phyloP scores from a whole-genome alignment of 768 basidiomycete species.

The Cystofilobasidium bisporidii region DNA sequence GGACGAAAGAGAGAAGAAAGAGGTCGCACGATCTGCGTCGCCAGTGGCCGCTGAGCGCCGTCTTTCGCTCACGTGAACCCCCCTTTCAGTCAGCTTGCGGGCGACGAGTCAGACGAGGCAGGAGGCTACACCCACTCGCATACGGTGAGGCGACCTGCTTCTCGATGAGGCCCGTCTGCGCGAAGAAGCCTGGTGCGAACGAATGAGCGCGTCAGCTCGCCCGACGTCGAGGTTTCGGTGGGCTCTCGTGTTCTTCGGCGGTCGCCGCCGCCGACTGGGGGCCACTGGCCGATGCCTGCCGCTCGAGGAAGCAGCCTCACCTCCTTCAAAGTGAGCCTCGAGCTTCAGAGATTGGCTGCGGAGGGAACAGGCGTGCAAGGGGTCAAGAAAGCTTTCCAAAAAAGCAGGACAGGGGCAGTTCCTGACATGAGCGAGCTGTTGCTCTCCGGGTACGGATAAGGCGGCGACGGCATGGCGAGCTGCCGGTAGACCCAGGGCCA shows the following conservation, averaged over 20 bases:
- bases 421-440: neutral
- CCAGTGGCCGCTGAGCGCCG: slow-evolving; percentile 2
- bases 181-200: slow-evolving; percentile 18
- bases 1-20: neutral
- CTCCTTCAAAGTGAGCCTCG: slow-evolving; percentile 19
- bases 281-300: neutral
- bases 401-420: too few species aligned
- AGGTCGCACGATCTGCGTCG: slow-evolving; percentile 13
- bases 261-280: too few species aligned
- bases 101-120: too few species aligned
- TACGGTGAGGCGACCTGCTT: slow-evolving; percentile 4
- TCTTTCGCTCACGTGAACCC: too few species aligned
- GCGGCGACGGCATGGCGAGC: neutral
- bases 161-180: slow-evolving; percentile 3
- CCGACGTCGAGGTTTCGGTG: too few species aligned
- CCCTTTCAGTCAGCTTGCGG: too few species aligned
- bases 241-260: too few species aligned
- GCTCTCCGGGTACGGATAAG: slow-evolving; percentile 5
- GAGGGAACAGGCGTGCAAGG: too few species aligned
- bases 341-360: slow-evolving; percentile 9
- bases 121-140: slow-evolving; percentile 1
- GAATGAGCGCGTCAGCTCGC: too few species aligned
- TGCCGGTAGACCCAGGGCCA: neutral
- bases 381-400: too few species aligned
- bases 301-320: neutral